Percentiles rank a stretch among this genome's conserved stretches.
Evolutionary conservation across 1,139 yeast species (phyloP).

Genomic region (Diutina mesorugosa): DNA sequence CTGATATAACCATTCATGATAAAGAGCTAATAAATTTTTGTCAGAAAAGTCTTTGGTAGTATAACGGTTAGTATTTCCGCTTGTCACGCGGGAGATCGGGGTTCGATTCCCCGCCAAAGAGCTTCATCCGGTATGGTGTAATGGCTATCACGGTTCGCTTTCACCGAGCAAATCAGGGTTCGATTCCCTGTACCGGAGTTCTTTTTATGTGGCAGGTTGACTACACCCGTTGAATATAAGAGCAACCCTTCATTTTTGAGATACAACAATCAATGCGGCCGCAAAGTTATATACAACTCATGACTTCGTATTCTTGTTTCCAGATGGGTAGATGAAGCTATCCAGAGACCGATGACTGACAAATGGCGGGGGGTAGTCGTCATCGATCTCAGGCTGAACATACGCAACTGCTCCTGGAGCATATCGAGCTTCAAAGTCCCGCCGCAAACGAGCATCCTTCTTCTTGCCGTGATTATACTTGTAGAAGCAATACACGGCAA

Average conservation of each 20-base stretch:
- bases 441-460: not conserved
- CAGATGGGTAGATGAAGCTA: too few relatives aligned
- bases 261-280: too few relatives aligned
- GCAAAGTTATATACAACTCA: too few relatives aligned
- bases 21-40: not conserved
- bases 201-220: slow-evolving; percentile 11
- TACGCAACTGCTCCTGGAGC: not conserved
- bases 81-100: slow-evolving; percentile 2
- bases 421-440: not conserved
- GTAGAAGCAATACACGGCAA: not conserved
- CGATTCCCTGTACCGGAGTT: slow-evolving; percentile 72
- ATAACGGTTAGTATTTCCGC: slow-evolving; percentile 1
- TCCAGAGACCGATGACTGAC: not conserved
- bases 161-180: slow-evolving; percentile 78
- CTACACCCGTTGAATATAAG: not conserved
- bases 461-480: not conserved
- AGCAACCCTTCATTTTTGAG: too few relatives aligned
- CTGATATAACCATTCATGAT: too few relatives aligned
- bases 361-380: not conserved
- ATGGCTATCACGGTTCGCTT: slow-evolving; percentile 78
- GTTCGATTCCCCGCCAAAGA: slow-evolving; percentile 1
- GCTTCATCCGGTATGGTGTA: slow-evolving; percentile 54
- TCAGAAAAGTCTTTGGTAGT: not conserved
- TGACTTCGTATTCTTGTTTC: too few relatives aligned
- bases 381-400: not conserved